These are phyloP conservation scores for Citrullus mucosospermus DNA, from an alignment of 306 rosid species.

Conservation along the genomic window DNA sequence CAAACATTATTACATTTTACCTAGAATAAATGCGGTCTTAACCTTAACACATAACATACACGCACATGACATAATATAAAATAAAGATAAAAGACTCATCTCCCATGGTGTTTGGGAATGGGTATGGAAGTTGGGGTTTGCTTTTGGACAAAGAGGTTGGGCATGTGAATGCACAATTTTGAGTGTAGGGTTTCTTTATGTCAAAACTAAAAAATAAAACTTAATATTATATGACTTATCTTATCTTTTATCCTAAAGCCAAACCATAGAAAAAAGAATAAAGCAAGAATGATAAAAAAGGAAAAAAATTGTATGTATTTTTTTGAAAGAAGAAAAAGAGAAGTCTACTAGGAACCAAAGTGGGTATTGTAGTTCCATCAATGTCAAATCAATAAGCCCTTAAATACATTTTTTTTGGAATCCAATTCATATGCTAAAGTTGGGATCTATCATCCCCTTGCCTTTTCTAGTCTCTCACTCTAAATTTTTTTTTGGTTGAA, in stretches of 20 bases:
- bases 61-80: neutral
- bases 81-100: neutral
- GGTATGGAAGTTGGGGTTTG: neutral
- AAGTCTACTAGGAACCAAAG: neutral
- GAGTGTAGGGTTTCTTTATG: neutral
- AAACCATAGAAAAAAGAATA: neutral
- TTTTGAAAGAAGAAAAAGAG: neutral
- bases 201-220: neutral
- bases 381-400: neutral
- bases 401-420: neutral
- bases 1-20: too few species aligned
- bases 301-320: neutral
- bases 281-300: neutral
- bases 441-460: neutral
- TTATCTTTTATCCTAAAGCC: neutral
- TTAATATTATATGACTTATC: neutral
- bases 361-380: neutral
- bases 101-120: neutral
- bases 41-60: neutral
- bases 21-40: too few species aligned
- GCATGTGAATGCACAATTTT: neutral
- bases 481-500: neutral
- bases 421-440: neutral
- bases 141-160: neutral
- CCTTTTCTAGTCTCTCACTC: neutral